A percentile compares a stretch with the other conserved stretches of the same genome.
These are phyloP conservation scores for Plasmodium gonderi DNA, from an alignment of 169 alveolate genomes.

Conservation along the genomic window DNA sequence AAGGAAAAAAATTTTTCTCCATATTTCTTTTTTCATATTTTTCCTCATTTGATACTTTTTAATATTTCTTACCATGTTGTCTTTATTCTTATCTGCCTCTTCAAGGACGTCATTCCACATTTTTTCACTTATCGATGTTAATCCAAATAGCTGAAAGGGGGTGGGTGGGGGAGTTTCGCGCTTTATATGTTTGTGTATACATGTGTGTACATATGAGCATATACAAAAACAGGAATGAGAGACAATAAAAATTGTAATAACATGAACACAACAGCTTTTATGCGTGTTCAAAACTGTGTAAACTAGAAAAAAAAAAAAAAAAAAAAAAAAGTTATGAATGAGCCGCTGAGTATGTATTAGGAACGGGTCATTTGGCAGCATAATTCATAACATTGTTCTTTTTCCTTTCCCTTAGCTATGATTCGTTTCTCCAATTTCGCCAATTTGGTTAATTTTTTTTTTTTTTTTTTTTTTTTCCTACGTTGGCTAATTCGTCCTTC, in stretches of 20 bases:
- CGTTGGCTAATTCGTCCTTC: slow-evolving; percentile 81
- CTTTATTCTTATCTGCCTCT: slow-evolving; percentile 82
- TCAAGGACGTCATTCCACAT: slow-evolving; percentile 80
- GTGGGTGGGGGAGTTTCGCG: not conserved
- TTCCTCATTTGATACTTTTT: not conserved
- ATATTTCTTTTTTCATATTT: not conserved
- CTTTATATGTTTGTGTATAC: not conserved
- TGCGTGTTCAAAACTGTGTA: too few relatives aligned
- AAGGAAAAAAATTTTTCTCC: not conserved
- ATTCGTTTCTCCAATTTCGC: too few relatives aligned
- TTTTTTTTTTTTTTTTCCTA: not conserved
- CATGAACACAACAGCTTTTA: too few relatives aligned
- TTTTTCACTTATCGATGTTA: slow-evolving; percentile 76
- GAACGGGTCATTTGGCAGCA: not conserved
- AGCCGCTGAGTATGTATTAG: too few relatives aligned
- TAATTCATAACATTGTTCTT: too few relatives aligned
- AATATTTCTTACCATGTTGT: slow-evolving; percentile 77
- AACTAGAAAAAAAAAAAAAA: too few relatives aligned
- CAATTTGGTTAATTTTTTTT: not conserved
- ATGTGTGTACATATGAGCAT: not conserved
- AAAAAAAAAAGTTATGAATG: too few relatives aligned
- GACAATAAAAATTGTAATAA: too few relatives aligned
- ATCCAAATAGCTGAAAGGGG: slow-evolving; percentile 78
- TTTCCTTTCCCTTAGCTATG: too few relatives aligned
- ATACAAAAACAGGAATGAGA: too few relatives aligned